These are phyloP conservation scores for Fusarium virguliforme DNA, from an alignment of 2,329 filamentous ascomycete species.

Conservation along the genomic window DNA sequence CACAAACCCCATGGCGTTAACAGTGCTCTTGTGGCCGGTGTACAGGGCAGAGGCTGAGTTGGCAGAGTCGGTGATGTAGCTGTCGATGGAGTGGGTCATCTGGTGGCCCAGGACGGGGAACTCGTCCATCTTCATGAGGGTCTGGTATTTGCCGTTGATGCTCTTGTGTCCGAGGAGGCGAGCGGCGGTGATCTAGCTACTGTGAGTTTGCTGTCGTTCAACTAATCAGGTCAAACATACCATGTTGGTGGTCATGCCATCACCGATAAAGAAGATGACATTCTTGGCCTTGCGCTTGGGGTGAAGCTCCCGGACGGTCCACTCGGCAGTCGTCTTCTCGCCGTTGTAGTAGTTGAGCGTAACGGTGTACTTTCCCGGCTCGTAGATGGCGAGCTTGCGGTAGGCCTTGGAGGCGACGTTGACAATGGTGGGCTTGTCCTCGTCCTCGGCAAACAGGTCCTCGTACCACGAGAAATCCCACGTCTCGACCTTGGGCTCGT, in stretches of 20 bases:
- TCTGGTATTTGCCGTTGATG: conserved; percentile 88
- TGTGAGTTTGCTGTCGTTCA: conserved; percentile 30
- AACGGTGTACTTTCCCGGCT: conserved; percentile 85
- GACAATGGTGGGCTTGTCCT: conserved; percentile 78
- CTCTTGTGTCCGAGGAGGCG: conserved; percentile 86
- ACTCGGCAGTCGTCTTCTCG: conserved; percentile 80
- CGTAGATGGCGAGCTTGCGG: conserved; percentile 81
- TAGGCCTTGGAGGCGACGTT: conserved; percentile 87
- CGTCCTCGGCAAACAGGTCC: conserved; percentile 84
- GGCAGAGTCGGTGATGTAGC: conserved; percentile 88
- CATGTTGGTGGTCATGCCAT: conserved; percentile 83
- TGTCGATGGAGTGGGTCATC: conserved; percentile 90
- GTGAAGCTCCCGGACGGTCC: conserved; percentile 81
- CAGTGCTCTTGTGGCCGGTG: conserved; percentile 86
- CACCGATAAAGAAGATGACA: conserved; percentile 87
- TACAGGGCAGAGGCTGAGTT: conserved; percentile 89
- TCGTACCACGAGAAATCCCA: conserved; percentile 92
- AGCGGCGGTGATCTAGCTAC: conserved; percentile 76
- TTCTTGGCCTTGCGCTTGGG: conserved; percentile 85
- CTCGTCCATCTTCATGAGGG: conserved; percentile 82
- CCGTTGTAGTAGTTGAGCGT: conserved; percentile 83
- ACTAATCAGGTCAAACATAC: conserved; percentile 46
- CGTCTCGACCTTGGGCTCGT: conserved; percentile 81
- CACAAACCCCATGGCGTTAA: conserved; percentile 81
- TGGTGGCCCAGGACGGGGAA: conserved; percentile 91